Evolutionary conservation across 257 asterid species (phyloP).

Genomic region (Dorcoceras hygrometricum): DNA sequence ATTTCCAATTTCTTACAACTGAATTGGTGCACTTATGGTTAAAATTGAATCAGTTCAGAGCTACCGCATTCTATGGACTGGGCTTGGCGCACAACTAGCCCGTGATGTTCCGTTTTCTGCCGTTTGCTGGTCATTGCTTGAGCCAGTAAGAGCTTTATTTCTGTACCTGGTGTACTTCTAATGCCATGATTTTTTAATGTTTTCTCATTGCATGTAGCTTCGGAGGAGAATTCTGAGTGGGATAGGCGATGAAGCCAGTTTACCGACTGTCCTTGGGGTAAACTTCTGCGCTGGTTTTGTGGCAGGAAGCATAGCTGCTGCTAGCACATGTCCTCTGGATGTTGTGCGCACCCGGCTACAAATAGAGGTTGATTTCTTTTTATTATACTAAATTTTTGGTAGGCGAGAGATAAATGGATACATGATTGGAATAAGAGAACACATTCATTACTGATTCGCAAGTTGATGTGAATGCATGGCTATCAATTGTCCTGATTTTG

Average conservation of each 20-base stretch:
- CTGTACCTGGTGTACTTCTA: neutral
- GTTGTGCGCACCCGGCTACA: conserved; percentile 84
- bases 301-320: conserved; percentile 89
- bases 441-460: neutral
- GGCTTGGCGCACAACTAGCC: conserved; percentile 89
- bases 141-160: conserved; percentile 56
- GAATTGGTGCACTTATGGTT: neutral
- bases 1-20: neutral
- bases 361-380: conserved; percentile 57
- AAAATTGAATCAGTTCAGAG: conserved; percentile 39
- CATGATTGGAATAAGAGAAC: conserved; percentile 10
- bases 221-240: conserved; percentile 59
- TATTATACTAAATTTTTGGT: neutral
- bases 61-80: conserved; percentile 77
- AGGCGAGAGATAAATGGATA: conserved; percentile 1
- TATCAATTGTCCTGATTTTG: neutral
- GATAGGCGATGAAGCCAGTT: conserved; percentile 50
- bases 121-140: conserved; percentile 85
- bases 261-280: conserved; percentile 53
- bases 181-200: conserved; percentile 1
- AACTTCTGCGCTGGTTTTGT: conserved; percentile 73
- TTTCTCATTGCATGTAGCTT: conserved; percentile 43
- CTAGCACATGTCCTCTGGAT: conserved; percentile 72
- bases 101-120: conserved; percentile 97
- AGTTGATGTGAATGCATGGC: neutral